phyloP scores from a whole-genome alignment of 2,329 filamentous ascomycete genomes.

The Verticillium dahliae region DNA sequence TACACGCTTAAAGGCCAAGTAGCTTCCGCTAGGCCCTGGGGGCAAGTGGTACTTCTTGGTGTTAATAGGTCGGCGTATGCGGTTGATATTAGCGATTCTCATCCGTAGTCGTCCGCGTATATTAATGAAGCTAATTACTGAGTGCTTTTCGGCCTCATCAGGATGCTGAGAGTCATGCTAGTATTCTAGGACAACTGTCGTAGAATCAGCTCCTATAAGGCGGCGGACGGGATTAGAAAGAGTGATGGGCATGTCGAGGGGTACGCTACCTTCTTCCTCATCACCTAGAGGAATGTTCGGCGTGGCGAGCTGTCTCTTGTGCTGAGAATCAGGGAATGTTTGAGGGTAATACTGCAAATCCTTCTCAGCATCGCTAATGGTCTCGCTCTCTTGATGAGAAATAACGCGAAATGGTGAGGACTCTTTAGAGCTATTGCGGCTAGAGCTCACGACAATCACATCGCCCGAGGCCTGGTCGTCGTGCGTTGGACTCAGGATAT shows the following conservation, averaged over 20 bases:
- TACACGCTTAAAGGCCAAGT: constrained; percentile 57
- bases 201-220: constrained; percentile 23
- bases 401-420: constrained; percentile 23
- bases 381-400: constrained; percentile 34
- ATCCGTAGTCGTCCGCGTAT: constrained; percentile 54
- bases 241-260: constrained; percentile 24
- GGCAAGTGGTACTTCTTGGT: constrained; percentile 41
- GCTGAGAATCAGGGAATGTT: constrained; percentile 41
- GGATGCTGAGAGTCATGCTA: constrained; percentile 54
- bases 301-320: constrained; percentile 40
- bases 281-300: neutral
- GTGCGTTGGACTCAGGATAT: constrained; percentile 27
- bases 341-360: constrained; percentile 22
- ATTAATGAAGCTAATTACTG: constrained; percentile 57
- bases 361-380: constrained; percentile 34
- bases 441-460: constrained; percentile 45
- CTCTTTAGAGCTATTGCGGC: constrained; percentile 29
- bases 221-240: constrained; percentile 8
- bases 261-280: neutral
- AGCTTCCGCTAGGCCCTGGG: constrained; percentile 54
- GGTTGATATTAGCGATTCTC: constrained; percentile 44
- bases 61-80: constrained; percentile 29
- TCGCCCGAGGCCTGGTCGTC: constrained; percentile 37
- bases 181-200: constrained; percentile 45
- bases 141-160: constrained; percentile 43